Base-by-base conservation (phyloP, 768 basidiomycete species). In the Tricholomella constricta region DNA sequence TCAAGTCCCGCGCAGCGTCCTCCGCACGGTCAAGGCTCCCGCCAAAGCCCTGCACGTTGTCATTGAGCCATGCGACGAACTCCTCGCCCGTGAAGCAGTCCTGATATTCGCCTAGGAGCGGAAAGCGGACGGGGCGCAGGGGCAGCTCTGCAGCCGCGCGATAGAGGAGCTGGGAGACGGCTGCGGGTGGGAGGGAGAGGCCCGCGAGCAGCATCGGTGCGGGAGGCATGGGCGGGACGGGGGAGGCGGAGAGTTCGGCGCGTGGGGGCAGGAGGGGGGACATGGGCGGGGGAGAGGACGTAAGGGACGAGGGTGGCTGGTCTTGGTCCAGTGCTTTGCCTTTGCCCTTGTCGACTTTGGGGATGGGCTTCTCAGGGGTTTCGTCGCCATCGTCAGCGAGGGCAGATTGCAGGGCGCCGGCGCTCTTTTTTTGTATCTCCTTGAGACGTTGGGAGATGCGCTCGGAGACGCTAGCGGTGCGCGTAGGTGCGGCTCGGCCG, bases 1-100 rank as follows among this genome's bases (percentile, higher is more conserved):
- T 81, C 52, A 89, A 68, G 38, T 84, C 82, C 27, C 71, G 73
- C 8, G 86, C 85, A 26, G 85, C 85, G 54, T 91, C 85, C 58
- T 91, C 90, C 2, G 91, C 91, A 40, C 81, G 77, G 53, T 94
- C 92, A 50, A 90, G 71, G 65, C 78, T 88, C 17, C 88, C 89
- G 15, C 81, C 86, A 56, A 96, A 88, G 7, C 82, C 90, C 55
- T 83, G 81, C 2, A 95, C 85, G 57, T 89, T 86, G 52, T 79
- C 81, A 52, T 84, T 83, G 51, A 97, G 69, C 93, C 93, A 97
- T 4, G 80, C 78, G 8, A 88, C 89, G 57, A 97, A 87, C 58
- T 96, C 94, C 36, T 93, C 92, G 25, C 94, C 94, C 14, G 84
- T 85, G 70, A 96, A 95, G 53, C 88, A 87, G 52, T 91, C 88